These are phyloP conservation scores for Chaetomium fimeti DNA, from an alignment of 495 filamentous ascomycete species.

Conservation along the genomic window DNA sequence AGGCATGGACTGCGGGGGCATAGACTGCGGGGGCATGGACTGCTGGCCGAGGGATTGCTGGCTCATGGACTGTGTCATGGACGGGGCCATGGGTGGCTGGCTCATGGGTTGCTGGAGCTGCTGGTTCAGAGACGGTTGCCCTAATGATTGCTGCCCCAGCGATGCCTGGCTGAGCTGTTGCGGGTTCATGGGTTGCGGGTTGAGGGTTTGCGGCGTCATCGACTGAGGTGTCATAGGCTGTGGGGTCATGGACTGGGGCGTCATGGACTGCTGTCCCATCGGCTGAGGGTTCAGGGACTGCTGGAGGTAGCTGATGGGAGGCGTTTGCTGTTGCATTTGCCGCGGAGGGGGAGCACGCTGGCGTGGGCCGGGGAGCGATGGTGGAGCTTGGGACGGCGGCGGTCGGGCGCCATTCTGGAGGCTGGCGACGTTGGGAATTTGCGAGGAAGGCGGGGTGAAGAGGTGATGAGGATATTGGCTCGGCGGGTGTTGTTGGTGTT, in stretches of 20 bases:
- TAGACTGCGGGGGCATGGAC: conserved; percentile 25
- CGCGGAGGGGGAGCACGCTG: conserved; percentile 38
- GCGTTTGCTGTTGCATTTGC: conserved; percentile 34
- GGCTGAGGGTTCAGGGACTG: conserved; percentile 37
- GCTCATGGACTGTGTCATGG: conserved; percentile 30
- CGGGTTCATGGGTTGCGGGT: conserved; percentile 19
- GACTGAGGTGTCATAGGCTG: conserved; percentile 29
- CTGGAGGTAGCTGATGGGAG: conserved; percentile 36
- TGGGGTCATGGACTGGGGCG: conserved; percentile 26
- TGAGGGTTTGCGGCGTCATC: conserved; percentile 26
- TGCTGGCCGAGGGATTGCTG: conserved; percentile 23
- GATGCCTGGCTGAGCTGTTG: conserved; percentile 29
- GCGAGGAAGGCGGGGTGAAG: conserved; percentile 38
- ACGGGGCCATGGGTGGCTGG: conserved; percentile 25
- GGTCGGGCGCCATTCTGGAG: conserved; percentile 43
- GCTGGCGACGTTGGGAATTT: conserved; percentile 36
- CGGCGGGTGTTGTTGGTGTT: conserved; percentile 23
- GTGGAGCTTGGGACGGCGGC: conserved; percentile 32
- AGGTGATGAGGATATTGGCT: conserved; percentile 38
- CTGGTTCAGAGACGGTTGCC: conserved; percentile 25
- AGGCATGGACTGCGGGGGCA: conserved; percentile 24
- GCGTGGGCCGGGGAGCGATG: conserved; percentile 42
- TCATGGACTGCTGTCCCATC: conserved; percentile 21
- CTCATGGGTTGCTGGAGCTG: conserved; percentile 30
- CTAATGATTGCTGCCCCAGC: conserved; percentile 23